Conservation (phyloP, 2,329 filamentous ascomycete species). For the Cladosporium sp. region DNA sequence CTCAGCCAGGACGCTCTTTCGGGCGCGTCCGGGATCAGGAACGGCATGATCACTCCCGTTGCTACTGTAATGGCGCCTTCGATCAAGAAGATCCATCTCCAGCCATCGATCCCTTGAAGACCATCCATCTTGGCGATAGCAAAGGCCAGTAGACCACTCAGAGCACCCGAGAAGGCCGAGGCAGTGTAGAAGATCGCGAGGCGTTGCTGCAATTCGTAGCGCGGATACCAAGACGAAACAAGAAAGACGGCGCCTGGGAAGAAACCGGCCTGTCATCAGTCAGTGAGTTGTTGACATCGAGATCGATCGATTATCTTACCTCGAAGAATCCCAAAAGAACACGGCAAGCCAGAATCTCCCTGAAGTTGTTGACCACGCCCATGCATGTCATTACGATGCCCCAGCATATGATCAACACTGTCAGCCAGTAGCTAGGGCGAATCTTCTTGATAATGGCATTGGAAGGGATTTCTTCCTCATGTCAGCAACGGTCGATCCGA, state of each 20-base stretch:
- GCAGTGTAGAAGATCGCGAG: conserved; percentile 21
- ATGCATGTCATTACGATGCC: conserved; percentile 10
- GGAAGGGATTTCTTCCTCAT: conserved; percentile 37
- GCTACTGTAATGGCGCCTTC: conserved; percentile 28
- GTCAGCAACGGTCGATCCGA: background rate
- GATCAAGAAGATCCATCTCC: conserved; percentile 22
- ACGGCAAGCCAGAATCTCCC: background rate
- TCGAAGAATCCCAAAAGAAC: background rate
- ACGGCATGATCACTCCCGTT: conserved; percentile 46
- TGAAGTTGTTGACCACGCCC: background rate
- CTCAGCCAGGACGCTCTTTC: conserved; percentile 53
- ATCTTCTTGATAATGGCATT: conserved; percentile 43
- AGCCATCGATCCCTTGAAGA: conserved; percentile 29
- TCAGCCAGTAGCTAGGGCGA: conserved; percentile 41
- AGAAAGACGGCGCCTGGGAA: conserved; percentile 5
- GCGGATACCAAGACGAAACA: conserved; percentile 19
- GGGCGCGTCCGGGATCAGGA: conserved; percentile 48
- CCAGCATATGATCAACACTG: conserved; percentile 24
- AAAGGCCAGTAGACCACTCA: conserved; percentile 22
- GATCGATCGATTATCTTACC: background rate
- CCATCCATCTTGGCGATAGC: conserved; percentile 34
- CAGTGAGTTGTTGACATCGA: background rate
- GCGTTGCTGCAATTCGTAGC: conserved; percentile 33
- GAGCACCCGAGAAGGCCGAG: conserved; percentile 19
- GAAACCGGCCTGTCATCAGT: background rate